Evolutionary conservation across 108 stramenopile genomes (phyloP).

Genomic region (Bacterosira constricta): DNA sequence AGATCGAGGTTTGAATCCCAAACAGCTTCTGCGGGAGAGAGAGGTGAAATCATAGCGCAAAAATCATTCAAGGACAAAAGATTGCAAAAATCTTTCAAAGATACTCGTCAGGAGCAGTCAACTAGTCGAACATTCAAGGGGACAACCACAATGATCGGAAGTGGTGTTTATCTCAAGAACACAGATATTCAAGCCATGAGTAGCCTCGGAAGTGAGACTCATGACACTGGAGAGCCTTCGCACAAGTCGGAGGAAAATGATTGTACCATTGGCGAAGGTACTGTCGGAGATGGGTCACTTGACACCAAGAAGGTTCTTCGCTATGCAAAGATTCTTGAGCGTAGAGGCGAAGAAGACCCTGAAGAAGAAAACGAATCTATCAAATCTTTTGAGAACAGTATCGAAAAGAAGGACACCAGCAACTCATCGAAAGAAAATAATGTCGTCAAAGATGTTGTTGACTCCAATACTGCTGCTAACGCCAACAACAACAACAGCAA

Average conservation of each 20-base stretch:
- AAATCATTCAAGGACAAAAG: no score
- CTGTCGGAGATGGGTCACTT: slow-evolving; percentile 25
- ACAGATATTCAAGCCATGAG: slow-evolving; percentile 19
- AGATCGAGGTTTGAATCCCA: slow-evolving; percentile 24
- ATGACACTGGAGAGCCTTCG: slow-evolving; percentile 14
- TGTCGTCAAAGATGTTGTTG: background rate
- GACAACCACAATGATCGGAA: slow-evolving; percentile 1
- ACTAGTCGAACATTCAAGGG: background rate
- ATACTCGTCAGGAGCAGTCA: background rate
- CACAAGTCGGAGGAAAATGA: slow-evolving; percentile 7
- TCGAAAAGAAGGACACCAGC: slow-evolving; percentile 18
- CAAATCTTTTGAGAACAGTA: slow-evolving; percentile 2
- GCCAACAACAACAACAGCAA: background rate
- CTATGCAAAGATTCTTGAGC: slow-evolving; percentile 28
- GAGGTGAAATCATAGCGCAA: no score
- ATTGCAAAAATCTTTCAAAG: background rate
- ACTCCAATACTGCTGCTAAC: background rate
- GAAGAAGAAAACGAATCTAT: slow-evolving; percentile 8
- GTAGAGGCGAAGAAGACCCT: background rate
- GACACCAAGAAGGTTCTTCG: slow-evolving; percentile 26
- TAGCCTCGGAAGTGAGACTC: slow-evolving; percentile 23
- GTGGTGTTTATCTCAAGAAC: slow-evolving; percentile 13
- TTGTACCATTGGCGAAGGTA: slow-evolving; percentile 9
- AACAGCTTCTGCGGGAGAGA: background rate
- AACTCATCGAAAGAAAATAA: slow-evolving; percentile 34